Percentiles rank a stretch among this genome's conserved stretches.
Evolutionary conservation across 495 filamentous ascomycete species (phyloP).

Genomic region (Stereocaulon alpinum): DNA sequence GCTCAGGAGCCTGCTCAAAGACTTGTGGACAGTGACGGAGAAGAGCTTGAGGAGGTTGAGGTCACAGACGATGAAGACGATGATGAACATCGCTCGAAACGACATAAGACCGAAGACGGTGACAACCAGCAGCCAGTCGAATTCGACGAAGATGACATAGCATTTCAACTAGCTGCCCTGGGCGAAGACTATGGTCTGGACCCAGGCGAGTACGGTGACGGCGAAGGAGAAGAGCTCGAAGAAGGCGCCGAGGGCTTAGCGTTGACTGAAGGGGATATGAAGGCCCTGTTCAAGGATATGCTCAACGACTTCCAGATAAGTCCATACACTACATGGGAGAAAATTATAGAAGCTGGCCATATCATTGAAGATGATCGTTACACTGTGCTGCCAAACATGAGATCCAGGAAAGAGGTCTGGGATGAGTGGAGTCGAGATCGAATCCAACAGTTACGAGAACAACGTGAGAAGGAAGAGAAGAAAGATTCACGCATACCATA

Average conservation of each 20-base stretch:
- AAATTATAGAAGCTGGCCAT: constrained; percentile 66
- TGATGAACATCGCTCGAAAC: constrained; percentile 48
- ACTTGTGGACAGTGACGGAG: constrained; percentile 35
- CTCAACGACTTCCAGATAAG: constrained; percentile 71
- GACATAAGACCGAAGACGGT: constrained; percentile 52
- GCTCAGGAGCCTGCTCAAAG: constrained; percentile 6
- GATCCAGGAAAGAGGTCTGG: constrained; percentile 69
- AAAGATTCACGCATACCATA: constrained; percentile 79
- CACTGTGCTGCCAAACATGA: constrained; percentile 69
- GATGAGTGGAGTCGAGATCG: constrained; percentile 66
- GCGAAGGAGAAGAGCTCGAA: constrained; percentile 53
- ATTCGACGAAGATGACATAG: constrained; percentile 92
- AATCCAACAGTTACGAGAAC: constrained; percentile 59
- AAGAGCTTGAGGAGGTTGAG: constrained; percentile 84
- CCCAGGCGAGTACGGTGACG: constrained; percentile 60
- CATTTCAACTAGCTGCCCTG: constrained; percentile 82
- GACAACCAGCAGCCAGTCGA: constrained; percentile 54
- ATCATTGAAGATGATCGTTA: constrained; percentile 82
- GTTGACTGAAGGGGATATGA: constrained; percentile 57
- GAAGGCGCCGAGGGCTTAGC: constrained; percentile 58
- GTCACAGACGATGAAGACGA: constrained; percentile 60
- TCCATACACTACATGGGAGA: constrained; percentile 90
- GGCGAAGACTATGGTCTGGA: constrained; percentile 64
- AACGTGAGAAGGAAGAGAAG: constrained; percentile 67
- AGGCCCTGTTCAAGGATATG: constrained; percentile 72